Evolutionary conservation across 768 basidiomycete species (phyloP), one percentile per base, ranked within the genome.

Genomic region (Mycena alexandri): DNA sequence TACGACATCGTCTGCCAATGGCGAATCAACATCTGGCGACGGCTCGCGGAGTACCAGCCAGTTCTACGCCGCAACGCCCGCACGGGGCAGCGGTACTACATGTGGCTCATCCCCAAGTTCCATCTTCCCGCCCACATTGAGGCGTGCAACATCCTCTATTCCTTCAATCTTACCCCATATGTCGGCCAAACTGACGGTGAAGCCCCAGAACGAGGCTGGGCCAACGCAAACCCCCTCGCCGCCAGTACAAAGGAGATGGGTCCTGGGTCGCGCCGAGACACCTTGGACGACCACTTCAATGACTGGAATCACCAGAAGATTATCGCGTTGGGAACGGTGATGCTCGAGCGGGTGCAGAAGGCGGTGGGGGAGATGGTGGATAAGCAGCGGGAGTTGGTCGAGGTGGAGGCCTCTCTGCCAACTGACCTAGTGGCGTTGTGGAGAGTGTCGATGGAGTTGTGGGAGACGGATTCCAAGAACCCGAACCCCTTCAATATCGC

Each of bases 1-100:
- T 76, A 75, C 44, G 75, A 77, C 44, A 77, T 76, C 34, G 68
- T 61, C 6, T 77, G 46, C 38, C 59, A 61, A 42, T 75, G 69
- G 61, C 48, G 34, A 11, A 56, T 21, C 7, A 71, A 73, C 11
- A 19, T 77, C 2, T 59, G 34, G 47, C 19, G 59, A 10, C 75
- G 74, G 0, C 61, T 73, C 50, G 5, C 25, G 17, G 55, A 5
- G n/a, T 72, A 68, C 44, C 60, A 66, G 0, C 44, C 66, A 7
- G 50, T 57, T 22, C 25, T 72, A 10, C 44, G 68, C 1, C 22
- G 52, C 21, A 3, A n/a, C 7, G 46, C 46, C 17, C 13, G 19
- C 17, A 34, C 21, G 5, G 63, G 41, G 2, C 7, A 55, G 6
- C 48, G n/a, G 29, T 34, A n/a, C 19, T 44, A 73, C 33, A 29